Percentiles rank a stretch among this genome's conserved stretches.
Conservation (phyloP, 805 yeast genomes). For the Zygosaccharomyces rouxii region DNA sequence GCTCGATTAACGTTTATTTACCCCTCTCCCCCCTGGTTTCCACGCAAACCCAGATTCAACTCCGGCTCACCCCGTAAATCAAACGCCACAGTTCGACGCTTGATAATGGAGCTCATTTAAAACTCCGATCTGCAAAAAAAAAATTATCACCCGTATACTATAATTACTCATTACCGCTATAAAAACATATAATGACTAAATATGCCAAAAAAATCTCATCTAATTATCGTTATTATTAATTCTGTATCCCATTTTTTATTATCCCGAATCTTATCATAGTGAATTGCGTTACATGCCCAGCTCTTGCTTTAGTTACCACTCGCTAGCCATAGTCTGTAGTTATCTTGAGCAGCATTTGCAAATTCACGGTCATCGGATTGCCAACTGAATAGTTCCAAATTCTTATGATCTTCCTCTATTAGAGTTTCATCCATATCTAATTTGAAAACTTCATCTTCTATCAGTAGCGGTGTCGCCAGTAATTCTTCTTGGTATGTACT, state of each 20-base stretch:
- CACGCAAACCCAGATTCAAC: not conserved
- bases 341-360: constrained; percentile 31
- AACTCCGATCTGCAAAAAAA: not conserved
- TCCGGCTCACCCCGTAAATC: not conserved
- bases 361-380: constrained; percentile 15
- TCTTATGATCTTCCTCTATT: constrained; percentile 2
- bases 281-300: not conserved
- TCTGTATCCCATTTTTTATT: not conserved
- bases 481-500: constrained; percentile 9
- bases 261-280: not conserved
- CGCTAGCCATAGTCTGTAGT: constrained; percentile 30
- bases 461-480: constrained; percentile 10
- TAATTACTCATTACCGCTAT: constrained; percentile 3
- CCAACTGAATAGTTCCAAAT: constrained; percentile 5
- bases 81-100: not conserved
- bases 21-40: too few relatives aligned
- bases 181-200: not conserved
- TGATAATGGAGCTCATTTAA: not conserved
- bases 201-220: not conserved
- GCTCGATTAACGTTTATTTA: too few relatives aligned
- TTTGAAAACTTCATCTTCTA: constrained; percentile 13
- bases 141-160: not conserved
- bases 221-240: not conserved
- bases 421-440: constrained; percentile 12
- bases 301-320: not conserved